Base-by-base conservation (phyloP, 208 protist genomes). In the Trypanosoma avium region DNA sequence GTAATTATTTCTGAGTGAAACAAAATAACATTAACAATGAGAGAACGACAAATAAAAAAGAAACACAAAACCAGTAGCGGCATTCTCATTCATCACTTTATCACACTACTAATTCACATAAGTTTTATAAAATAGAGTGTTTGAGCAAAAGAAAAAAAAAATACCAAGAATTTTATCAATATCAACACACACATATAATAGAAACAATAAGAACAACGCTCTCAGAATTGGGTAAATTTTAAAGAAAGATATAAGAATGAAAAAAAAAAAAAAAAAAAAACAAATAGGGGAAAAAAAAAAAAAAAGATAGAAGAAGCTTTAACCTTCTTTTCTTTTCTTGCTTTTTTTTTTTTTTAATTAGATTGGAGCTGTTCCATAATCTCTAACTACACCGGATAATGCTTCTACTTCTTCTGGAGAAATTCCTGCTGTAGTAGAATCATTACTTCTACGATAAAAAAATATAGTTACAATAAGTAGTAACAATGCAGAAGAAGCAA, bases 331-430 rank as follows among this genome's bases (percentile, higher is more conserved):
- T 6, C 24, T n/a, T 55, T 9, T 38, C 9, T 50, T 2, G 22
- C 21, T 50, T 19, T 12, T 12, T 27, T 5, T 50, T 50, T 19
- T 12, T 50, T 12, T 12, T 26, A n/a, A n/a, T n/a, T n/a, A n/a
- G n/a, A n/a, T n/a, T n/a, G 13, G 24, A 45, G 19, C 27, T 42
- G 61, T 67, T 50, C 61, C 61, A 32, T 67, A 67, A 36, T 33
- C 61, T 13, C 27, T 1, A 10, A 4, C 17, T 12, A 4, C 3
- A 15, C 33, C 27, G 1, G 33, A 13, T 1, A 67, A 27, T 27
- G 48, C 30, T 8, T 67, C 36, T 36, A 29, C 26, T 15, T 67
- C 61, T 5, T 40, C 30, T 29, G 1, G 7, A 15, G 38, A 15
- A 9, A 40, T 17, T 21, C 15, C 36, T 15, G 32, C 27, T 8